These are phyloP conservation scores for Limonium bicolor DNA, from an alignment of 148 eudicot genomes.

Conservation along the genomic window DNA sequence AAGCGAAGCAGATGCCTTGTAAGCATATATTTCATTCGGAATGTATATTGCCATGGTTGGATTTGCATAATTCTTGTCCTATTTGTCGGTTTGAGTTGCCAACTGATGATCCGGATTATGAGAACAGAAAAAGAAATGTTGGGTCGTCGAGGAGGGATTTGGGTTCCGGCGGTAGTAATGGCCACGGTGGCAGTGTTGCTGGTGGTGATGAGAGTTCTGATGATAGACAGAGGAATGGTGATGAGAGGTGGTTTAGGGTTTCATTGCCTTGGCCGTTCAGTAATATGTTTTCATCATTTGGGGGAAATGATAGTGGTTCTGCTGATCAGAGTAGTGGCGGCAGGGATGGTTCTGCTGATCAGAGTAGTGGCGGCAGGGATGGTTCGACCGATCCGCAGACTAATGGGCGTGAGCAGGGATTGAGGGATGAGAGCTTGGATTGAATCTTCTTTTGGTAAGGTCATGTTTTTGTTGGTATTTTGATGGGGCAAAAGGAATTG, in stretches of 20 bases:
- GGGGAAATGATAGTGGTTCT: constrained; percentile 1
- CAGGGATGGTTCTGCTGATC: no score
- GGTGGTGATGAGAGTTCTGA: constrained; percentile 1
- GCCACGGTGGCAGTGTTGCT: constrained; percentile 1
- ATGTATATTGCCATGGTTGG: constrained; percentile 61
- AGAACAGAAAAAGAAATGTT: constrained; percentile 11
- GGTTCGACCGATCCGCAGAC: no score
- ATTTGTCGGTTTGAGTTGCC: constrained; percentile 72
- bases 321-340: no score
- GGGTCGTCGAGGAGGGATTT: background rate
- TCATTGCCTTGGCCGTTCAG: constrained; percentile 33
- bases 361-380: no score
- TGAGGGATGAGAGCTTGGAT: no score
- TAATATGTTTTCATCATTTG: background rate
- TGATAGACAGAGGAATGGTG: constrained; percentile 1
- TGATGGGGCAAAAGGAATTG: no score
- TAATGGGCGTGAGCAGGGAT: no score
- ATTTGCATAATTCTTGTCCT: constrained; percentile 68
- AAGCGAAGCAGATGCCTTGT: constrained; percentile 52
- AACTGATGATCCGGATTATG: constrained; percentile 66
- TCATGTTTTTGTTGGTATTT: no score
- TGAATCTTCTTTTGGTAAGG: no score
- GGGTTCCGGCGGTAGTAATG: background rate
- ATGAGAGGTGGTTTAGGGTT: constrained; percentile 24
- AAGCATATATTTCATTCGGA: constrained; percentile 44